Conservation (phyloP, 2,329 filamentous ascomycete genomes). For the Colletotrichum limetticola region DNA sequence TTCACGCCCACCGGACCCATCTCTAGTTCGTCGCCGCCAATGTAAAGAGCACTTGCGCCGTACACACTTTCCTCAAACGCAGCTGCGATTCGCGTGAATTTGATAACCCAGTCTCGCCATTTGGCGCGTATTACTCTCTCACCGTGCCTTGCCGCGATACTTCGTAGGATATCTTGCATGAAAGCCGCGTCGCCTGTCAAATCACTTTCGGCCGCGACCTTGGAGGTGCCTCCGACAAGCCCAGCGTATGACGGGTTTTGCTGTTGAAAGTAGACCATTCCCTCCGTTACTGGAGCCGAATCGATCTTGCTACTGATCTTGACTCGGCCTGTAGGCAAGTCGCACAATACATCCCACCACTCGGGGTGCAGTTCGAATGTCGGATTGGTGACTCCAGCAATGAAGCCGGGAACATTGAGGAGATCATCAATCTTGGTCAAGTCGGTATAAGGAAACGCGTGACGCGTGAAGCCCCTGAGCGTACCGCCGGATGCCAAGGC, state of each 20-base stretch:
- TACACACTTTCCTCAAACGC: conserved; percentile 97
- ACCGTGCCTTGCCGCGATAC: conserved; percentile 86
- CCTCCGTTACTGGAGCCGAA: conserved; percentile 82
- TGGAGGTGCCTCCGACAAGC: conserved; percentile 55
- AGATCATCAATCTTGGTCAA: conserved; percentile 97
- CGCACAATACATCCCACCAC: conserved; percentile 98
- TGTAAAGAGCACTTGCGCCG: conserved; percentile 88
- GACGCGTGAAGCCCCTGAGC: conserved; percentile 92
- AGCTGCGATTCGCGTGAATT: conserved; percentile 91
- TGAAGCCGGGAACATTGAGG: conserved; percentile 95
- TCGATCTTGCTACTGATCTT: conserved; percentile 95
- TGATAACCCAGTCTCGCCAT: conserved; percentile 94
- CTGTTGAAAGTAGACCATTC: conserved; percentile 87
- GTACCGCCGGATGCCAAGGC: conserved; percentile 91
- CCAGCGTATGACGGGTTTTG: conserved; percentile 71
- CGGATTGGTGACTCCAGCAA: conserved; percentile 96
- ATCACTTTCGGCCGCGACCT: conserved; percentile 62
- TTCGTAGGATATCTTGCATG: conserved; percentile 85
- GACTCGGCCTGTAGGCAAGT: conserved; percentile 90
- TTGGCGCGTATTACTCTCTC: conserved; percentile 91
- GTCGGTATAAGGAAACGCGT: conserved; percentile 98
- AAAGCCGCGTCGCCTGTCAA: conserved; percentile 89
- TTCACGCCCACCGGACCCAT: conserved; percentile 67
- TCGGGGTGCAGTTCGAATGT: conserved; percentile 94
- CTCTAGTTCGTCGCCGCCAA: conserved; percentile 79